Percentiles rank a stretch among this genome's conserved stretches.
Conservation (phyloP, 106 monocot genomes). For the Acanthochlamys bracteata region DNA sequence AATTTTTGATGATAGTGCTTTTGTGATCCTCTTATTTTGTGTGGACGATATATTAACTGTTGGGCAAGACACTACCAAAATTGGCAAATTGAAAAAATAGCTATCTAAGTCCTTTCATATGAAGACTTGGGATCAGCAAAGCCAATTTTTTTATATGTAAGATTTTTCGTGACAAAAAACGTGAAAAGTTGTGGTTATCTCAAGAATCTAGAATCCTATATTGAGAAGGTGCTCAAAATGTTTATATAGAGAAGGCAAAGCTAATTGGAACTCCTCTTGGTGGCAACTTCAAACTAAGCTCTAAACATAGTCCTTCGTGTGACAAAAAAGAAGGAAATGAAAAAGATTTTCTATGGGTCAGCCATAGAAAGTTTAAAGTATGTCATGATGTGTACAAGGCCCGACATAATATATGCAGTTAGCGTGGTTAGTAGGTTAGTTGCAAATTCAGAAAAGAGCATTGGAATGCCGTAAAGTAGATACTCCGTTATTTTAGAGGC, state of each 20-base stretch:
- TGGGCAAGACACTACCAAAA: not conserved
- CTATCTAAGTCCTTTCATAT: not conserved
- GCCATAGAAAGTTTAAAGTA: too few species aligned
- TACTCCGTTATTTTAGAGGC: not conserved
- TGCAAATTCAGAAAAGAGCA: not conserved
- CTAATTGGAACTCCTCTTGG: too few species aligned
- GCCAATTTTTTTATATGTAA: not conserved
- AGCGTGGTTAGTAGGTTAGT: not conserved
- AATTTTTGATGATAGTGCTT: not conserved
- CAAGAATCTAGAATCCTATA: not conserved
- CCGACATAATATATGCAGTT: not conserved
- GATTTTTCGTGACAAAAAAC: not conserved
- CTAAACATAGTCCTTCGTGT: not conserved
- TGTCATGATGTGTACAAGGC: not conserved
- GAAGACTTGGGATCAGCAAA: not conserved
- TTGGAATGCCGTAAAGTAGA: too few species aligned
- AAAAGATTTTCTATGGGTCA: too few species aligned
- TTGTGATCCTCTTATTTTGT: not conserved
- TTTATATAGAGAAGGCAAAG: not conserved
- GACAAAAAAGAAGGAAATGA: not conserved
- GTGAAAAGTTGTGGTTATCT: not conserved
- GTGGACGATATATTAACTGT: not conserved
- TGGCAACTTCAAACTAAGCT: not conserved
- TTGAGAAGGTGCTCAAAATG: not conserved
- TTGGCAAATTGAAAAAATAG: not conserved